Evolutionary conservation across 495 filamentous ascomycete species (phyloP).

Genomic region (Xylaria castorea): DNA sequence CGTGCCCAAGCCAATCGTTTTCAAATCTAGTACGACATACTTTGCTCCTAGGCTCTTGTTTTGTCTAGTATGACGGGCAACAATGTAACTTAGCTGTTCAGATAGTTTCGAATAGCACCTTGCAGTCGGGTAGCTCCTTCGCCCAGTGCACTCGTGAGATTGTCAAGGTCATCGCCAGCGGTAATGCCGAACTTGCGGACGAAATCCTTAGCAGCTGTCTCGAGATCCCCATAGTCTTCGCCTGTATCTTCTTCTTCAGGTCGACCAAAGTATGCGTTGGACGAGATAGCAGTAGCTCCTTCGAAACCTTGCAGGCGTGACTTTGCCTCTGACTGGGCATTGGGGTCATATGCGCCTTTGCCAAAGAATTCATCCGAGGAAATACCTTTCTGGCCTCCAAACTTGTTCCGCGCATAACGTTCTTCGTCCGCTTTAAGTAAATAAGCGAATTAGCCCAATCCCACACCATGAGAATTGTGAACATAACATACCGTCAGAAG

Average conservation of each 20-base stretch:
- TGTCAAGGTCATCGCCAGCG: constrained; percentile 93
- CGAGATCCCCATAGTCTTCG: constrained; percentile 85
- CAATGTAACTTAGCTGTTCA: constrained; percentile 51
- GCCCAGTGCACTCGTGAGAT: constrained; percentile 78
- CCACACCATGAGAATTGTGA: neutral
- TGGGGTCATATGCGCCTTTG: constrained; percentile 82
- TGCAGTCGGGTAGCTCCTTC: constrained; percentile 85
- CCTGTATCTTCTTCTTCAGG: constrained; percentile 72
- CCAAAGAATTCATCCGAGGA: constrained; percentile 98
- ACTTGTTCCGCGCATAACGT: constrained; percentile 78
- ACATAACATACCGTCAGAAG: constrained; percentile 68
- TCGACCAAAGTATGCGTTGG: constrained; percentile 95
- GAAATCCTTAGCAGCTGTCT: constrained; percentile 92
- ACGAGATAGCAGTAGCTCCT: constrained; percentile 88
- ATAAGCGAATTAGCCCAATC: neutral
- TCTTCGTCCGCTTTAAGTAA: constrained; percentile 66
- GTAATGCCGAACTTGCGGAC: constrained; percentile 93
- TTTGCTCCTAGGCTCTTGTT: neutral
- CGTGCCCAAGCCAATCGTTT: constrained; percentile 8
- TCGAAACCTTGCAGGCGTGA: constrained; percentile 88
- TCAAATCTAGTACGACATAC: neutral
- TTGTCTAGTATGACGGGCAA: neutral
- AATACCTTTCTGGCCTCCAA: constrained; percentile 92
- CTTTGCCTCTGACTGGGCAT: constrained; percentile 84
- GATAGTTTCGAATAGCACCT: constrained; percentile 86